A percentile compares a stretch with the other conserved stretches of the same genome.
These are phyloP conservation scores for Hsuehochloa calcarea DNA, from an alignment of 176 grass and related monocot species.

Conservation along the genomic window DNA sequence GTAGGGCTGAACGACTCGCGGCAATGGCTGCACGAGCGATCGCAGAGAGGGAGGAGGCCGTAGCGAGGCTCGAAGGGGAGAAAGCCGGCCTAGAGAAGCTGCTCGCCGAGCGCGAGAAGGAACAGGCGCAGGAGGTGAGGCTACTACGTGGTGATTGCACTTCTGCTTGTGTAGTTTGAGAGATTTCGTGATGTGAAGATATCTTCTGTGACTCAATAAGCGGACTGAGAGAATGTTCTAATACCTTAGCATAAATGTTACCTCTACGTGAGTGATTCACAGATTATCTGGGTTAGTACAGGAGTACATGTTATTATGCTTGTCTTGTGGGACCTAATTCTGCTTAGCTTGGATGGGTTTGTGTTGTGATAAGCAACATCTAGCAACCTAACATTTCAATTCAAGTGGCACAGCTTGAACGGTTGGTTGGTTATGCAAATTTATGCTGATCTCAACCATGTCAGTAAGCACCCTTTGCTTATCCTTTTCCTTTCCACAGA, in stretches of 20 bases:
- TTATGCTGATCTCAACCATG: not conserved
- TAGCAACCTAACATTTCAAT: not conserved
- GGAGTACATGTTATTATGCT: not conserved
- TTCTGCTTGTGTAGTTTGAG: not conserved
- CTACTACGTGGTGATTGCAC: not conserved
- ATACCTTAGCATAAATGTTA: not conserved
- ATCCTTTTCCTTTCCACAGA: not conserved
- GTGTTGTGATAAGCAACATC: not conserved
- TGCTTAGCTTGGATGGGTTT: not conserved
- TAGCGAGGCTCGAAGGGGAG: slow-evolving; percentile 67
- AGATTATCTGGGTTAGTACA: not conserved
- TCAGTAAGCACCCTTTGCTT: not conserved
- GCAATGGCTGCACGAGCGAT: slow-evolving; percentile 64
- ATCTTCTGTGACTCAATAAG: not conserved
- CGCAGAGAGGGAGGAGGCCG: slow-evolving; percentile 67
- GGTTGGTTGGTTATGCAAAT: slow-evolving; percentile 2
- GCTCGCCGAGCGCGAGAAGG: slow-evolving; percentile 82
- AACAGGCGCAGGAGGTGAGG: slow-evolving; percentile 78
- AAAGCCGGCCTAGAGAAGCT: slow-evolving; percentile 74
- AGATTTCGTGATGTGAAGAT: not conserved
- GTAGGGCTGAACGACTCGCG: slow-evolving; percentile 50
- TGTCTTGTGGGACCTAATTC: not conserved
- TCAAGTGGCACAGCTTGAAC: not conserved
- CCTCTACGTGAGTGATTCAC: not conserved
- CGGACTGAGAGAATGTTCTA: not conserved